Conservation (phyloP, 768 basidiomycete species). For the Lactifluus echinatus region DNA sequence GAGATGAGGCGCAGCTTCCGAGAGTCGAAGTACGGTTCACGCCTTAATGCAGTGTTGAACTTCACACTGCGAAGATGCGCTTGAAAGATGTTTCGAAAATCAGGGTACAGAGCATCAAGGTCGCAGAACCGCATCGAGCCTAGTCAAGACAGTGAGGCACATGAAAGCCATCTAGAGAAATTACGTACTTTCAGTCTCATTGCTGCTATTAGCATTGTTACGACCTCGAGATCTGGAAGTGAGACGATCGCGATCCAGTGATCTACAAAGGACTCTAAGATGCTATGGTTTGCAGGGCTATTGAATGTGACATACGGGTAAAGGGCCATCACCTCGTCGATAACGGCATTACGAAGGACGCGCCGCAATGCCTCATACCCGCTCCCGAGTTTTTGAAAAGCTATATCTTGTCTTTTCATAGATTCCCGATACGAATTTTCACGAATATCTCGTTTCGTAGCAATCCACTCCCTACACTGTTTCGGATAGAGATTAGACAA, state of each 20-base stretch:
- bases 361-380: background rate
- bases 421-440: background rate
- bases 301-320: background rate
- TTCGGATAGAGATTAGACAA: background rate
- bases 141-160: too few species aligned
- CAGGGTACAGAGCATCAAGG: background rate
- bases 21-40: background rate
- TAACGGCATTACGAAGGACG: background rate
- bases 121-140: background rate
- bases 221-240: too few species aligned
- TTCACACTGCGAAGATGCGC: background rate
- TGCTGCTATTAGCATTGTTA: background rate
- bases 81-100: too few species aligned
- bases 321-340: background rate
- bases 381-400: background rate
- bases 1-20: slow-evolving; percentile 5
- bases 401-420: background rate
- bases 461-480: background rate
- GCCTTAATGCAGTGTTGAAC: background rate
- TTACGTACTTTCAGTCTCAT: background rate
- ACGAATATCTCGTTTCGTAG: background rate
- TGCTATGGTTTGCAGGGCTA: background rate
- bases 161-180: background rate
- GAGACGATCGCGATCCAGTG: background rate
- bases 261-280: background rate